Conservation (phyloP, 495 filamentous ascomycete species). For the Lepraria neglecta region DNA sequence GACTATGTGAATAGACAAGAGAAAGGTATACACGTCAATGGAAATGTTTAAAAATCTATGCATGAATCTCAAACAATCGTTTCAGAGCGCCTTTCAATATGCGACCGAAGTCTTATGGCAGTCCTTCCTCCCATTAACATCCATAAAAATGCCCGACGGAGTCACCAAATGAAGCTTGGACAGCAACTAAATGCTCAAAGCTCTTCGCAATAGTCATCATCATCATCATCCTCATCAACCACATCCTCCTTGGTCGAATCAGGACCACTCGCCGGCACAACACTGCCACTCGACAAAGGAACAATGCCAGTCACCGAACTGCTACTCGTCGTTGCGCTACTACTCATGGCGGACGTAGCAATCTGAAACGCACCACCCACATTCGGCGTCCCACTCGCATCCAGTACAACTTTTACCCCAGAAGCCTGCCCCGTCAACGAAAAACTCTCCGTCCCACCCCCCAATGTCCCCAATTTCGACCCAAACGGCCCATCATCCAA, state of each 20-base stretch:
- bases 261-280: not conserved
- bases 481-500: slow-evolving; percentile 17
- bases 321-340: no score
- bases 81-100: not conserved
- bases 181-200: not conserved
- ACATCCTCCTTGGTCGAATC: not conserved
- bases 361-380: not conserved
- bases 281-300: not conserved
- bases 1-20: slow-evolving; percentile 46
- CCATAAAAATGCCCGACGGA: not conserved
- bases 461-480: slow-evolving; percentile 5
- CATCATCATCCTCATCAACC: not conserved
- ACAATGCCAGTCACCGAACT: no score
- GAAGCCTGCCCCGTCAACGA: not conserved
- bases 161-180: no score
- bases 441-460: not conserved
- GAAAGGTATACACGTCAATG: slow-evolving; percentile 3
- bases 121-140: not conserved
- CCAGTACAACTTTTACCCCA: not conserved
- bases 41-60: not conserved
- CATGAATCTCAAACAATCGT: not conserved
- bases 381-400: not conserved
- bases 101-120: not conserved
- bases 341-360: not conserved
- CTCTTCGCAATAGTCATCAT: slow-evolving; percentile 9